Evolutionary conservation across 768 basidiomycete species (phyloP).

Genomic region (Xerocomellus chrysenteron): DNA sequence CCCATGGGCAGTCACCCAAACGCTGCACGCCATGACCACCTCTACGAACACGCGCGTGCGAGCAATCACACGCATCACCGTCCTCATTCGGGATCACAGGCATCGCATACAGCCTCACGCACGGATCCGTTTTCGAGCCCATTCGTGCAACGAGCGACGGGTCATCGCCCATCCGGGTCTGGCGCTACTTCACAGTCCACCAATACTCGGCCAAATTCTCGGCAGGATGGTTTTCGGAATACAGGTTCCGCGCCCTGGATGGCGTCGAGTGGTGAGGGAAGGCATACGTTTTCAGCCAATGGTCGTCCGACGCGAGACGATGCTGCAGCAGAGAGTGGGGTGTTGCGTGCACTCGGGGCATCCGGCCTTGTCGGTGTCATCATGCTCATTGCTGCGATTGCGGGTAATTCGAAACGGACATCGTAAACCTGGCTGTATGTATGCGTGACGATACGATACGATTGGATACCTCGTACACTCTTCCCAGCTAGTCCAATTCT

Average conservation of each 20-base stretch:
- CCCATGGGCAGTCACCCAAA: constrained; percentile 6
- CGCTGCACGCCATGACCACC: constrained; percentile 9
- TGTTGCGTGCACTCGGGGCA: constrained; percentile 28
- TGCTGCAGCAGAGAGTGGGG: constrained; percentile 24
- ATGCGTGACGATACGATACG: neutral
- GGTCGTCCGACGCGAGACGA: constrained; percentile 21
- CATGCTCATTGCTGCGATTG: constrained; percentile 23
- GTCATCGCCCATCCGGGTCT: constrained; percentile 8
- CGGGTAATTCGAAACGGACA: constrained; percentile 15
- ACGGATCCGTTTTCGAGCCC: constrained; percentile 26
- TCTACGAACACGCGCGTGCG: constrained; percentile 7
- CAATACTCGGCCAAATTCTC: neutral
- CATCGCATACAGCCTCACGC: constrained; percentile 3
- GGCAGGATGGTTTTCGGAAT: constrained; percentile 3
- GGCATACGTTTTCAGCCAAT: neutral
- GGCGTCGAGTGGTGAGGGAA: neutral
- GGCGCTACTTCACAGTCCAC: neutral
- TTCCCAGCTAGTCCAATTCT: neutral
- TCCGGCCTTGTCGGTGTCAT: constrained; percentile 29
- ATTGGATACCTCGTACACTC: neutral
- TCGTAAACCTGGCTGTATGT: constrained; percentile 5
- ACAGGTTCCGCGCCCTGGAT: constrained; percentile 3
- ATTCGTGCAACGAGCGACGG: constrained; percentile 30
- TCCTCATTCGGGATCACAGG: constrained; percentile 1
- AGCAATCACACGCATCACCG: neutral